Evolutionary conservation across 202 grass and related monocot genomes (phyloP).

Genomic region (Carex arenaria): DNA sequence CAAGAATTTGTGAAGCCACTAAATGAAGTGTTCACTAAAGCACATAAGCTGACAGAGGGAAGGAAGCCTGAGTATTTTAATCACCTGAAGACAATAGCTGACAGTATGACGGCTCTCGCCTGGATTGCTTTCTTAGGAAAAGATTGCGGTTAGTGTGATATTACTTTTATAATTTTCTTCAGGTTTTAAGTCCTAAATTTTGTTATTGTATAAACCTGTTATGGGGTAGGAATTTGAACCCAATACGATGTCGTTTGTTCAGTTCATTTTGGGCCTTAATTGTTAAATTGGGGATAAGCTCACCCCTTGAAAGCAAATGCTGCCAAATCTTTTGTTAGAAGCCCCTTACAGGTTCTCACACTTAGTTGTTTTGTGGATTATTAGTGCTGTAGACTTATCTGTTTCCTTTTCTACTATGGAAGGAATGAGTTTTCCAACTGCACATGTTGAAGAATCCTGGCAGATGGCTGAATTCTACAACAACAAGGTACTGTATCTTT

Average conservation of each 20-base stretch:
- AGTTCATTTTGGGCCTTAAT: not conserved
- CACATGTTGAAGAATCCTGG: conserved; percentile 98
- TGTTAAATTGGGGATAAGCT: not conserved
- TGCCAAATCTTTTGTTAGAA: not conserved
- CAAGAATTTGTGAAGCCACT: conserved; percentile 77
- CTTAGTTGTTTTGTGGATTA: not conserved
- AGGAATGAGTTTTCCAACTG: conserved; percentile 95
- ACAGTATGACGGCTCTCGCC: conserved; percentile 79
- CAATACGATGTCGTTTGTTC: not conserved
- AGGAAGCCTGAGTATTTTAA: conserved; percentile 90
- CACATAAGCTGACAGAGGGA: conserved; percentile 73
- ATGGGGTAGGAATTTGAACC: not conserved
- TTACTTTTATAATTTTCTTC: not conserved
- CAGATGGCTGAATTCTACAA: conserved; percentile 99
- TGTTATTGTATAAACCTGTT: not conserved
- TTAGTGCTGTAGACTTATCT: conserved; percentile 19
- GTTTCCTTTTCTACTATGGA: conserved; percentile 2
- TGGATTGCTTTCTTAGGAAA: conserved; percentile 95
- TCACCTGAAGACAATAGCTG: conserved; percentile 78
- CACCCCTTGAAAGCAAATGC: not conserved
- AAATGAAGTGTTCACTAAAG: conserved; percentile 58
- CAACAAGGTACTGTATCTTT: conserved; percentile 72
- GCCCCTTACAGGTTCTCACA: not conserved
- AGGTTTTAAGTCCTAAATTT: not conserved
- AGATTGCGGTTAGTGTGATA: conserved; percentile 58